Conservation (phyloP, 495 filamentous ascomycete genomes). For the Elasticomyces elasticus region DNA sequence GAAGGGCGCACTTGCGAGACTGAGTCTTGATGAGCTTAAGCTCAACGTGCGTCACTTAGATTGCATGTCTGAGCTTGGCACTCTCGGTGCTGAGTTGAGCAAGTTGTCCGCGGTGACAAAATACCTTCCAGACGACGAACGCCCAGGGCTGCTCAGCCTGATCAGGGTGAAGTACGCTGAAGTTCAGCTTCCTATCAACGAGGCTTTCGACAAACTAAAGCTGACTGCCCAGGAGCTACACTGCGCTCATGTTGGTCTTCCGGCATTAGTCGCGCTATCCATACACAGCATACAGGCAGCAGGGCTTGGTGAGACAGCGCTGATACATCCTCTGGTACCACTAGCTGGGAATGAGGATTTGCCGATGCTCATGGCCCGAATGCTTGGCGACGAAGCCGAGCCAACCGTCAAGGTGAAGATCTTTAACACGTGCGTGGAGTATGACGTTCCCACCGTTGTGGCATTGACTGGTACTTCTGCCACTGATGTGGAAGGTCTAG, state of each 20-base stretch:
- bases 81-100: conserved; percentile 64
- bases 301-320: conserved; percentile 59
- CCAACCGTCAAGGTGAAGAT: conserved; percentile 80
- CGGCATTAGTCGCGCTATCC: conserved; percentile 66
- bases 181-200: conserved; percentile 46
- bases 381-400: conserved; percentile 89
- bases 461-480: conserved; percentile 61
- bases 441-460: conserved; percentile 71
- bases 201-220: conserved; percentile 55
- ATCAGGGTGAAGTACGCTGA: conserved; percentile 52
- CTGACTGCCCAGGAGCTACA: conserved; percentile 51
- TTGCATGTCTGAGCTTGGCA: conserved; percentile 53
- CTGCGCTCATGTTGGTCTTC: conserved; percentile 73
- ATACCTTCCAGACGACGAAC: conserved; percentile 90
- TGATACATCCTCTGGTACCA: conserved; percentile 48
- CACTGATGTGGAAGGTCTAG: conserved; percentile 60
- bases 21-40: conserved; percentile 52
- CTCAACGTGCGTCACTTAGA: conserved; percentile 47
- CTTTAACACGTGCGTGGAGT: conserved; percentile 70
- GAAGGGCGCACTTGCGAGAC: conserved; percentile 75
- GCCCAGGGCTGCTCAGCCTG: conserved; percentile 77
- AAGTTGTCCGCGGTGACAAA: conserved; percentile 81
- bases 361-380: conserved; percentile 65
- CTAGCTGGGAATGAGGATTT: conserved; percentile 28
- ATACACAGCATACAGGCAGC: conserved; percentile 47